Evolutionary conservation across 257 asterid genomes (phyloP).

Genomic region (Nicotiana sylvestris): DNA sequence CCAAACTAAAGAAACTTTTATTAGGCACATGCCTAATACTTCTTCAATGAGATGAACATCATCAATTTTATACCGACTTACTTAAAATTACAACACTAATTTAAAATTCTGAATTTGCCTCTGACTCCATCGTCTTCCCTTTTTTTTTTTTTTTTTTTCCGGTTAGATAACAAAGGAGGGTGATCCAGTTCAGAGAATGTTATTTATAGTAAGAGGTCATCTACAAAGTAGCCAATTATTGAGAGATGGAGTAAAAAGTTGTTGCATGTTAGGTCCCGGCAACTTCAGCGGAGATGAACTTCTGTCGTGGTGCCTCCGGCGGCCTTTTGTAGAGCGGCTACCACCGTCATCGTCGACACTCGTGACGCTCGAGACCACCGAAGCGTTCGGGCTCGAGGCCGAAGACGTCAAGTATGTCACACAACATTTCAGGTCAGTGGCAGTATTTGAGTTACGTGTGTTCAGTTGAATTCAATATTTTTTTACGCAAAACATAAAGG

Average conservation of each 20-base stretch:
- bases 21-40: no score
- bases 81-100: no score
- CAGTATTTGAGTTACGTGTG: background rate
- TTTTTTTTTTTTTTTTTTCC: no score
- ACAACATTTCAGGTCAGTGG: slow-evolving; percentile 17
- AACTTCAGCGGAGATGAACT: slow-evolving; percentile 39
- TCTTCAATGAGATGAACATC: no score
- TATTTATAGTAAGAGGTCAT: slow-evolving; percentile 28
- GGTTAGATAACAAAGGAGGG: slow-evolving; percentile 34
- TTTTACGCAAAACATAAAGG: background rate
- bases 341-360: slow-evolving; percentile 34
- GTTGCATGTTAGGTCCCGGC: slow-evolving; percentile 31
- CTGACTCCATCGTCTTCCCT: no score
- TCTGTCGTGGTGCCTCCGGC: slow-evolving; percentile 34
- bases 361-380: slow-evolving; percentile 22
- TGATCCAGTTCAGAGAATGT: slow-evolving; percentile 28
- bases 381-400: slow-evolving; percentile 28
- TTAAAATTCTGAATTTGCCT: no score
- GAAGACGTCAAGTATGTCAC: slow-evolving; percentile 26
- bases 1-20: no score
- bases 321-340: slow-evolving; percentile 24
- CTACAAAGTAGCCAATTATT: slow-evolving; percentile 28
- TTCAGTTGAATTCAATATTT: background rate
- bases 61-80: no score
- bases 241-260: slow-evolving; percentile 14